Evolutionary conservation across 2,329 filamentous ascomycete species (phyloP), one percentile per base, ranked within the genome.

Genomic region (Blastomyces gilchristii): DNA sequence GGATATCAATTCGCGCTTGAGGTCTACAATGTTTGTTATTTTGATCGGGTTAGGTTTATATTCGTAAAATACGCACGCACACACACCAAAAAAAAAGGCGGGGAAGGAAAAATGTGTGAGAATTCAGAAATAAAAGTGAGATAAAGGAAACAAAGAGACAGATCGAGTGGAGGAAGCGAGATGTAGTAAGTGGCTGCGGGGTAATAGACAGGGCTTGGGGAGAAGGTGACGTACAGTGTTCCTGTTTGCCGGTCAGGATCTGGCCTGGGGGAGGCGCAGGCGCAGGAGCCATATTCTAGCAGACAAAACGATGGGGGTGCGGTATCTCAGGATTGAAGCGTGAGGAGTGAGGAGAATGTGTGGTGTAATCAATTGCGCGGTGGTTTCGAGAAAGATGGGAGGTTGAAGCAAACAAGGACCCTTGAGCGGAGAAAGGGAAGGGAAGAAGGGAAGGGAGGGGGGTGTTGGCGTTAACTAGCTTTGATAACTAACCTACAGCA

Each of bases 1-100:
- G 61, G 89, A 87, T 66, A 99, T 86, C 71, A 99, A 87, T 76
- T 99, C 94, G 72, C 94, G 87, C 79, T 99, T 99, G 69, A 99
- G 86, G 74, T 99, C 91, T 95, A 72, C 39, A 58, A 22, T 60
- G 58, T 60, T 58, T 5, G 12, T 39, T 28, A 43, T 39, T 37
- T 61, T 6, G 43, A 58, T 64, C 59, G 41, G 28, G 31, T 53
- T 34, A 53, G 16, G 18, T 53, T 16, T 34, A 34, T 34, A 34
- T 34, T 34, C 31, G 31, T 34, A 34, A 5, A 34, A 6, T 34
- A 34, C 6, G 31, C 11, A 16, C 22, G 7, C 1, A 50, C 11
- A 49, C 50, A 69, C 60, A 59, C 41, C 50, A 58, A 56, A 64
- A 18, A 18, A 25, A 58, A 22, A 52, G n/a, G n/a, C n/a, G n/a